Evolutionary conservation across 1,284 basidiomycete genomes (phyloP).

Genomic region (Moesziomyces parantarcticus): DNA sequence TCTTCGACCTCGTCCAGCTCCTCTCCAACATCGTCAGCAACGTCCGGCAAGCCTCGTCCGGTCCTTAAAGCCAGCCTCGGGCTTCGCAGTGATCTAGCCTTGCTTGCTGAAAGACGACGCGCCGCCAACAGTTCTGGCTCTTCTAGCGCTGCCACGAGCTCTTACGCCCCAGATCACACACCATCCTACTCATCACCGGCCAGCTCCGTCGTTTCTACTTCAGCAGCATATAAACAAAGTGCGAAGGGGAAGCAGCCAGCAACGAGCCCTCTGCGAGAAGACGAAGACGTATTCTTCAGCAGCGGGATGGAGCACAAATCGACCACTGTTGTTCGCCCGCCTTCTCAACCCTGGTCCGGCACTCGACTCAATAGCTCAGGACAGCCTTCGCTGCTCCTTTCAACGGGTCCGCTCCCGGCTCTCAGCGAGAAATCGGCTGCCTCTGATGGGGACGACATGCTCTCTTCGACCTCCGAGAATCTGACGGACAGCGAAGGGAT

Average conservation of each 20-base stretch:
- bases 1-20: neutral
- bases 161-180: neutral
- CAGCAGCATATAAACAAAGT: neutral
- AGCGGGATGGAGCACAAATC: neutral
- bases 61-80: conserved; percentile 1
- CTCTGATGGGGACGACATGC: conserved; percentile 22
- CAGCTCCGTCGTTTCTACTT: conserved; percentile 7
- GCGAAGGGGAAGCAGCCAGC: conserved; percentile 16
- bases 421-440: conserved; percentile 34
- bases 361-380: neutral
- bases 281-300: conserved; percentile 23
- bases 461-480: conserved; percentile 13
- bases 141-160: conserved; percentile 14
- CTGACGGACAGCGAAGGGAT: conserved; percentile 18
- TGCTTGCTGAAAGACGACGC: conserved; percentile 19
- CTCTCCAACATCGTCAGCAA: conserved; percentile 1
- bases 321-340: neutral
- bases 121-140: conserved; percentile 22
- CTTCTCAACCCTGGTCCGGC: neutral
- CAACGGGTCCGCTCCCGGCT: conserved; percentile 19
- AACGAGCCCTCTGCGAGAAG: conserved; percentile 10
- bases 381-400: conserved; percentile 9
- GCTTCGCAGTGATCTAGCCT: conserved; percentile 20
- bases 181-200: conserved; percentile 10
- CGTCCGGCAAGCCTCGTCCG: neutral